phyloP scores from a whole-genome alignment of 441 rosid genomes.

The Croton laevigatus region DNA sequence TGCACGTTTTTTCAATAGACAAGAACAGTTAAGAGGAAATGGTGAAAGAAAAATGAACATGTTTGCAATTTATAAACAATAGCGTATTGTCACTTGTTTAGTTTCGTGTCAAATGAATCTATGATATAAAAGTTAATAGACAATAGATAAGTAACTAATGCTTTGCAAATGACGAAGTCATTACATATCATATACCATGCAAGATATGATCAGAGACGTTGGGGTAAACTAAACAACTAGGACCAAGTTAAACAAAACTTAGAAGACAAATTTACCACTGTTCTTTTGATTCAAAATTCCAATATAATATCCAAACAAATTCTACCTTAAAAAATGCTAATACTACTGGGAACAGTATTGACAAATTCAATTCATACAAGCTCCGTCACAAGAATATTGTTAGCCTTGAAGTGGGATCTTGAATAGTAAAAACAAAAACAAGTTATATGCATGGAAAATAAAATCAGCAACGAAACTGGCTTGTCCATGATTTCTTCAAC shows the following conservation, averaged over 20 bases:
- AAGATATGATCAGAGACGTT: not conserved
- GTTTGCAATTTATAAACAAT: conserved; percentile 15
- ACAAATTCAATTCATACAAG: not conserved
- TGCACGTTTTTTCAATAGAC: conserved; percentile 6
- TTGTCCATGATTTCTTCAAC: not conserved
- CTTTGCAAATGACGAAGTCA: not conserved
- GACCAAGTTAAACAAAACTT: not conserved
- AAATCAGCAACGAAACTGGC: not conserved
- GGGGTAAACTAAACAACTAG: not conserved
- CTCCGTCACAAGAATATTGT: not conserved
- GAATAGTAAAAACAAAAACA: not conserved
- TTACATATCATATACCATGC: not conserved
- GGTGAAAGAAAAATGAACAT: not conserved
- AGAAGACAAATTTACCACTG: not conserved
- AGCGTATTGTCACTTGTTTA: conserved; percentile 11
- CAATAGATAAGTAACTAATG: conserved; percentile 14
- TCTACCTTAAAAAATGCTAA: not conserved
- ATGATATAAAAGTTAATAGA: conserved; percentile 8
- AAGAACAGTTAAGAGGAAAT: conserved; percentile 6
- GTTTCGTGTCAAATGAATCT: conserved; percentile 6
- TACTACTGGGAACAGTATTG: not conserved
- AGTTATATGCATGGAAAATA: not conserved
- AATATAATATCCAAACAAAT: conserved; percentile 6
- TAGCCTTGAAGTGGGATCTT: not conserved
- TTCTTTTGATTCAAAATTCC: not conserved